Conservation (phyloP, 768 basidiomycete genomes). For the Lanmaoa pseudosensibilis region DNA sequence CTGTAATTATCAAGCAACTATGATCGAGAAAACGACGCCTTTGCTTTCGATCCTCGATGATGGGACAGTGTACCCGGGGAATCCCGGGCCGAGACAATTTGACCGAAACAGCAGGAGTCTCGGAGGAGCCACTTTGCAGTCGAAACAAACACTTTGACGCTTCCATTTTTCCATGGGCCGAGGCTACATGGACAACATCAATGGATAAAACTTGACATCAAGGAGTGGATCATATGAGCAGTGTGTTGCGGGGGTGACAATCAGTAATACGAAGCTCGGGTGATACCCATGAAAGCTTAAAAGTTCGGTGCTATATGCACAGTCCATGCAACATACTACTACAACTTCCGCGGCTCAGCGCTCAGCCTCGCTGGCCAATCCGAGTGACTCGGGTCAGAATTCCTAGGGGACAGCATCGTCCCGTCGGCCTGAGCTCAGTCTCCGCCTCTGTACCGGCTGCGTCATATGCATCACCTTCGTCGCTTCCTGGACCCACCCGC, state of each 20-base stretch:
- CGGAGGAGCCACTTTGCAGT: background rate
- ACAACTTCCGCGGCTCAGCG: too few species aligned
- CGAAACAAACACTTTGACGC: background rate
- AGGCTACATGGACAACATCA: background rate
- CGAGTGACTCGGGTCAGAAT: background rate
- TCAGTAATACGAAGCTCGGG: background rate
- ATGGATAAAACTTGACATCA: background rate
- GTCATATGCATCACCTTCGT: background rate
- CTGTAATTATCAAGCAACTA: background rate
- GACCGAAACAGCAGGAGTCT: background rate
- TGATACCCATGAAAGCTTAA: background rate
- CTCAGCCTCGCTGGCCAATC: background rate
- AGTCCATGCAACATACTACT: background rate
- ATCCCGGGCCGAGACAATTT: background rate
- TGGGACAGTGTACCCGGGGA: background rate
- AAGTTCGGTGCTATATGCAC: background rate
- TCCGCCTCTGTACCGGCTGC: background rate
- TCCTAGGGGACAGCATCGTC: background rate
- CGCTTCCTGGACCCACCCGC: too few species aligned
- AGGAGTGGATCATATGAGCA: background rate
- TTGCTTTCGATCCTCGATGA: background rate
- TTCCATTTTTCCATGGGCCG: background rate
- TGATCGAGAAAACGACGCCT: background rate
- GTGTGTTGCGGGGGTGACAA: conserved; percentile 2
- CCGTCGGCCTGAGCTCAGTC: background rate